Evolutionary conservation across 2,329 filamentous ascomycete species (phyloP), one percentile per base, ranked within the genome.

Genomic region (Verticillium isaacii): DNA sequence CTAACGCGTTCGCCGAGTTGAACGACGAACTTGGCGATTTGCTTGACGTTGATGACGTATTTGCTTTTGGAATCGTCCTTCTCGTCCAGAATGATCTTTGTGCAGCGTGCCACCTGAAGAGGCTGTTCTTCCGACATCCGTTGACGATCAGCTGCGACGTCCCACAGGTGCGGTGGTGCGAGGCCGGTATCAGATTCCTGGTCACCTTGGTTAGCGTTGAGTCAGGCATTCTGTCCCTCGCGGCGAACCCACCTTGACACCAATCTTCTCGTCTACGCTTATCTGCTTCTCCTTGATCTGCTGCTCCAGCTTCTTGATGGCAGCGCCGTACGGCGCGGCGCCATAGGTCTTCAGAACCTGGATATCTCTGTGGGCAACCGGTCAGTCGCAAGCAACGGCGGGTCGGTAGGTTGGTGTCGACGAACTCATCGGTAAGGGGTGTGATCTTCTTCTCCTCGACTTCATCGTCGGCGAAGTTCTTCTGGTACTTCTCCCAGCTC

Each of bases 41-140:
- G 95, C 84, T 99, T 99, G 70, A 99, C 94, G 79, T 99, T 99
- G 85, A 99, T 99, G 72, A 99, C 93, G 82, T 99, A 99, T 88
- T 98, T 99, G 87, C 91, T 96, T 86, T 99, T 99, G 66, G 96
- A 91, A 64, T 92, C 84, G 75, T 98, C 93, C 78, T 95, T 94
- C 75, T 97, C 93, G 73, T 98, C 94, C 64, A 93, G 89, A 69
- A 99, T 99, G 76, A 99, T 99, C 85, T 99, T 99, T 63, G 95
- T 99, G 84, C 95, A 99, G 73, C 95, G 86, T 67, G 95, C 95
- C 66, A 99, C 95, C 80, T 99, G 95, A 70, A 98, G 85, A 54
- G 95, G 95, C 73, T 99, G 95, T 80, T 99, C 95, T 80, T 99
- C 95, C 66, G 89, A 89, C 95, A 99, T 99, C 73, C 95, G 92